Evolutionary conservation across 805 yeast genomes (phyloP).

Genomic region (Saturnispora quitensis): DNA sequence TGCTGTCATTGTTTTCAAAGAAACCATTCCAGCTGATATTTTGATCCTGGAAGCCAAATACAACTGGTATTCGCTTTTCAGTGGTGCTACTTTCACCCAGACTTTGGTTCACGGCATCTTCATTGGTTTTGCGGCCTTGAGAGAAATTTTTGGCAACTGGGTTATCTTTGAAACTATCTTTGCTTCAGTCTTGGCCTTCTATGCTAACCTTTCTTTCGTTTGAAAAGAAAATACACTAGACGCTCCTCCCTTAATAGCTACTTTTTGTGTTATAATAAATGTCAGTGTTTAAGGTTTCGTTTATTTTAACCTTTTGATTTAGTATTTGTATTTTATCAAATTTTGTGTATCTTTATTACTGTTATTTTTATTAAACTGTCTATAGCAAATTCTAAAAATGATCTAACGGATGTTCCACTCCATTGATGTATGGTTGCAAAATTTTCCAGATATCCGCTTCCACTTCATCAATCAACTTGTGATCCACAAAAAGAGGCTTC

Average conservation of each 20-base stretch:
- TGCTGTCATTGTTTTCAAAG: slow-evolving; percentile 29
- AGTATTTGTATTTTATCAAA: slow-evolving; percentile 2
- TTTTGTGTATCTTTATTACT: not conserved
- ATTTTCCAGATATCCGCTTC: slow-evolving; percentile 34
- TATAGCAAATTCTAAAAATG: slow-evolving; percentile 7
- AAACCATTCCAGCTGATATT: slow-evolving; percentile 17
- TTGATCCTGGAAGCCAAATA: slow-evolving; percentile 26
- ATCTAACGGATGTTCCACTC: slow-evolving; percentile 11
- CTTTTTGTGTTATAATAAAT: not conserved
- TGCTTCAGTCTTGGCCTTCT: slow-evolving; percentile 38
- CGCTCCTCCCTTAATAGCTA: not conserved
- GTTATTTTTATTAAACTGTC: not conserved
- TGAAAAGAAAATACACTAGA: slow-evolving; percentile 7
- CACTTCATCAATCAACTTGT: slow-evolving; percentile 49
- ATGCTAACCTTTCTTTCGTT: slow-evolving; percentile 32
- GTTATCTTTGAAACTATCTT: slow-evolving; percentile 39
- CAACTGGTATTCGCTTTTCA: slow-evolving; percentile 22
- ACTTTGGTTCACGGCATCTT: slow-evolving; percentile 18
- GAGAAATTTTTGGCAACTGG: slow-evolving; percentile 38
- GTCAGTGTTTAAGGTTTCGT: not conserved
- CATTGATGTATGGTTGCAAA: slow-evolving; percentile 15
- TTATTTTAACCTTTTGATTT: not conserved
- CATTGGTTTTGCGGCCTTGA: slow-evolving; percentile 31
- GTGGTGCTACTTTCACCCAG: slow-evolving; percentile 3
- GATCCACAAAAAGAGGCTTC: slow-evolving; percentile 51